Percentiles rank a stretch among this genome's conserved stretches.
Conservation (phyloP, 1,284 basidiomycete species). For the Cerrena zonata region DNA sequence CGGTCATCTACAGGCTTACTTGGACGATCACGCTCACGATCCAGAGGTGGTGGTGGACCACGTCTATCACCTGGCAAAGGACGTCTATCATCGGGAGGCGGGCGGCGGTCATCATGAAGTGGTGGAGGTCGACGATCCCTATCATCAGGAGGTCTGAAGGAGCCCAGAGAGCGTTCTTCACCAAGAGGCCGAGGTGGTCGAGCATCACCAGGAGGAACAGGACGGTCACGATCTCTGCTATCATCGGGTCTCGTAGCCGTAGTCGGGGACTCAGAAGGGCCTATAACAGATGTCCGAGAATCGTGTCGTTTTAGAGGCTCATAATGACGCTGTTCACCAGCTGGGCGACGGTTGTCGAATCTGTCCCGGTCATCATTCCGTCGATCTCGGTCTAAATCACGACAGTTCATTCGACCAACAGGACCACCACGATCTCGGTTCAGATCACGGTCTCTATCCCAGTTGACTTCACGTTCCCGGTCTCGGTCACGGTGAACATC, state of each 20-base stretch:
- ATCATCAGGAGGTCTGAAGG: constrained; percentile 10
- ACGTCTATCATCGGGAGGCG: constrained; percentile 12
- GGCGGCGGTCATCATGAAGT: constrained; percentile 9
- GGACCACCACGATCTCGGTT: constrained; percentile 16
- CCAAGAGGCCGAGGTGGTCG: constrained; percentile 19
- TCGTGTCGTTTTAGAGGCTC: constrained; percentile 23
- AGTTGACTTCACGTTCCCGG: constrained; percentile 21
- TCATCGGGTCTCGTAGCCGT: constrained; percentile 1
- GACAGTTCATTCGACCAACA: constrained; percentile 19
- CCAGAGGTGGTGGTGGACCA: neutral
- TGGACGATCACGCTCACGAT: constrained; percentile 4
- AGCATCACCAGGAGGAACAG: constrained; percentile 12
- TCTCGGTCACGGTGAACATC: constrained; percentile 16
- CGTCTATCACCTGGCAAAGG: constrained; percentile 11
- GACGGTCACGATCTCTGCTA: constrained; percentile 9
- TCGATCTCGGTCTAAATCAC: constrained; percentile 17
- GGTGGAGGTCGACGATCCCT: constrained; percentile 9
- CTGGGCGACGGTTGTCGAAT: constrained; percentile 20
- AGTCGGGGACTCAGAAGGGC: neutral
- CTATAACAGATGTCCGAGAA: constrained; percentile 14
- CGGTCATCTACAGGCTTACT: constrained; percentile 9
- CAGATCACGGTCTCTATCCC: constrained; percentile 23
- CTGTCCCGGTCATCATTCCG: constrained; percentile 23
- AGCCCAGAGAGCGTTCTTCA: constrained; percentile 23
- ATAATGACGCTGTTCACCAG: constrained; percentile 22